Conservation (phyloP, 306 rosid genomes). For the Glycyrrhiza uralensis region DNA sequence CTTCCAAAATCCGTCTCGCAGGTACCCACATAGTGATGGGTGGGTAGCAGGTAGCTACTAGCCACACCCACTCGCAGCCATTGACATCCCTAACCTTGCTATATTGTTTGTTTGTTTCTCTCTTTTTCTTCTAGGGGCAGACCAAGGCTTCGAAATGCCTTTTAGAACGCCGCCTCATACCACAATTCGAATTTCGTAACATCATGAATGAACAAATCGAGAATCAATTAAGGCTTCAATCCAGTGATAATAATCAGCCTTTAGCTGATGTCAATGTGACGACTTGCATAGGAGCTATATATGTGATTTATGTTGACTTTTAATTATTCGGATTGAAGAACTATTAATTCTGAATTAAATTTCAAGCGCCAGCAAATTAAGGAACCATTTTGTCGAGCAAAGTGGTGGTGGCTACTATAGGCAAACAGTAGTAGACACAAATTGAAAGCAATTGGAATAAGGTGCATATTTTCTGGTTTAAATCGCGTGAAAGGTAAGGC, state of each 20-base stretch:
- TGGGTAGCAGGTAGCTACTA: too few species aligned
- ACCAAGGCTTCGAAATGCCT: neutral
- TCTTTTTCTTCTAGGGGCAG: neutral
- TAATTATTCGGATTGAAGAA: conserved; percentile 11
- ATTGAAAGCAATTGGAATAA: conserved; percentile 18
- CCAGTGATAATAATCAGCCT: neutral
- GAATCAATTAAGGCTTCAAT: conserved; percentile 10
- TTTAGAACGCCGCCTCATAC: conserved; percentile 8
- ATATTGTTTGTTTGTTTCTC: conserved; percentile 6
- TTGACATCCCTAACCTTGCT: too few species aligned
- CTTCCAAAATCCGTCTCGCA: too few species aligned
- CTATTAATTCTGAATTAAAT: neutral
- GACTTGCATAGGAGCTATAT: neutral
- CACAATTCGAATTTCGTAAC: neutral
- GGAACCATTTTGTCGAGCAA: neutral
- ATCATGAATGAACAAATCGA: conserved; percentile 13
- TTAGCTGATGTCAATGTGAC: conserved; percentile 28
- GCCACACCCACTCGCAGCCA: too few species aligned
- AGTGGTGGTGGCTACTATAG: conserved; percentile 22
- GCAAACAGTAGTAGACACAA: conserved; percentile 34
- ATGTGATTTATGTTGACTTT: neutral
- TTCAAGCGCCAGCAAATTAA: neutral
- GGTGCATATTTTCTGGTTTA: conserved; percentile 22
- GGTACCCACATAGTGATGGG: too few species aligned
- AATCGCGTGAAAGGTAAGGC: conserved; percentile 30